A percentile compares a stretch with the other conserved stretches of the same genome.
Conservation (phyloP, 2,329 filamentous ascomycete genomes). For the Fusarium cyanostomum region DNA sequence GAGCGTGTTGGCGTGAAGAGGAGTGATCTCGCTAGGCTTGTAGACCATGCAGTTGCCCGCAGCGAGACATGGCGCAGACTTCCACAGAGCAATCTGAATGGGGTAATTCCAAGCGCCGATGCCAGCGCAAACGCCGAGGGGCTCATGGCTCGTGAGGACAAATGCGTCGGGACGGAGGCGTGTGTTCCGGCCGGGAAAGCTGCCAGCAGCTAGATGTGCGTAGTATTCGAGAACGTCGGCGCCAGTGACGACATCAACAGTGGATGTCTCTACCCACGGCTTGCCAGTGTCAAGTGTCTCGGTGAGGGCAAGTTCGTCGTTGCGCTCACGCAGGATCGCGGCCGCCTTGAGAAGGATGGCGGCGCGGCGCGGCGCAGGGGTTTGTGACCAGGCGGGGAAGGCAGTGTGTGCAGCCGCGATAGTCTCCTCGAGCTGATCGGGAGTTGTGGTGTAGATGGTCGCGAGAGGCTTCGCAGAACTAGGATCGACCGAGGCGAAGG, state of each 20-base stretch:
- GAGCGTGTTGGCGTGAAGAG: slow-evolving; percentile 79
- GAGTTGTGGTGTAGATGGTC: slow-evolving; percentile 75
- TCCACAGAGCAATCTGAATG: slow-evolving; percentile 90
- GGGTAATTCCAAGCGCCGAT: slow-evolving; percentile 95
- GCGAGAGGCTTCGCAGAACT: slow-evolving; percentile 75
- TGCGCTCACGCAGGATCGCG: slow-evolving; percentile 75
- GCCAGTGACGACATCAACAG: slow-evolving; percentile 84
- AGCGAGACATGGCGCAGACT: slow-evolving; percentile 84
- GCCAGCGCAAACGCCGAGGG: slow-evolving; percentile 84
- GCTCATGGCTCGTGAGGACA: slow-evolving; percentile 84
- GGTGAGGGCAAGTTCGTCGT: slow-evolving; percentile 80
- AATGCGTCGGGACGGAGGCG: slow-evolving; percentile 79
- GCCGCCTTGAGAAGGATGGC: slow-evolving; percentile 83
- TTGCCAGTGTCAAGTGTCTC: slow-evolving; percentile 91
- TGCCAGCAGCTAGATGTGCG: slow-evolving; percentile 80
- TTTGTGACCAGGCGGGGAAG: slow-evolving; percentile 80
- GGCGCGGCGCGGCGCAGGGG: slow-evolving; percentile 76
- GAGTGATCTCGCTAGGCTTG: slow-evolving; percentile 88
- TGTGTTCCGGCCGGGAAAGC: slow-evolving; percentile 82
- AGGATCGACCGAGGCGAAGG: slow-evolving; percentile 79
- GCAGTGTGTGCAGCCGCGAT: slow-evolving; percentile 75
- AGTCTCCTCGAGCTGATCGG: slow-evolving; percentile 74
- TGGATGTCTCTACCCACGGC: slow-evolving; percentile 83
- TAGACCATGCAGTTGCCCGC: slow-evolving; percentile 92
- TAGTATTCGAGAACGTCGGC: slow-evolving; percentile 90